Base-by-base conservation (phyloP, 2,329 filamentous ascomycete genomes). In the Aspergillus fischeri region DNA sequence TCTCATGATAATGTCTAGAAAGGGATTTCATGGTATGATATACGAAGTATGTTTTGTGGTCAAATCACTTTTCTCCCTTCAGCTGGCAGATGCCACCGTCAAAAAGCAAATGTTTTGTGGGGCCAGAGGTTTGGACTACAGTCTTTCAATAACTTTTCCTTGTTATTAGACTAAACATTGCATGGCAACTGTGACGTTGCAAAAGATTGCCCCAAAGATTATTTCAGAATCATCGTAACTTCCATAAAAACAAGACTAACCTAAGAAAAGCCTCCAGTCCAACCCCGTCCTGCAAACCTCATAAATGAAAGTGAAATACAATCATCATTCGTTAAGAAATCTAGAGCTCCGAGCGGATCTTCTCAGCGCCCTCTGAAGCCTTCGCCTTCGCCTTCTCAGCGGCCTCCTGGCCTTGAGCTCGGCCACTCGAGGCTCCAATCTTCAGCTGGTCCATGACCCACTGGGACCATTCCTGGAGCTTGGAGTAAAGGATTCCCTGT, bases 401-500 rank as follows among this genome's bases (percentile, higher is more conserved):
- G 28, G 73, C 78, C 56, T 79, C 77, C 63, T 81, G 73, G n/a
- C 75, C 78, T 61, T 81, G 72, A 35, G 76, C 75, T 29, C 75
- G 71, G 38, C 78, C 80, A 55, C 73, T 74, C n/a, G 77, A 70
- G 51, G 78, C 77, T 32, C 78, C 79, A 38, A 80, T 70, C 66
- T 74, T 78, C 53, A 82, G 60, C 66, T 82, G 78, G 38, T 79
- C 75, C 56, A 80, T 54, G 25, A 78, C 64, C 80, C 80, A 83
- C 62, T 80, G 70, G 24, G 74, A 65, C 45, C 73, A 71, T 44
- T 75, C 72, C 63, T 76, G 72, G 56, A 90, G 65, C 73, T 87
- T 88, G 69, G 86, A 86, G 61, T 86, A 83, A 50, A 91, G 74
- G 6, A 87, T 89, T 52, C 80, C 84, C 52, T 82, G 76, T 14